Base-by-base conservation (phyloP, 805 yeast genomes). In the Yamadazyma scolyti region DNA sequence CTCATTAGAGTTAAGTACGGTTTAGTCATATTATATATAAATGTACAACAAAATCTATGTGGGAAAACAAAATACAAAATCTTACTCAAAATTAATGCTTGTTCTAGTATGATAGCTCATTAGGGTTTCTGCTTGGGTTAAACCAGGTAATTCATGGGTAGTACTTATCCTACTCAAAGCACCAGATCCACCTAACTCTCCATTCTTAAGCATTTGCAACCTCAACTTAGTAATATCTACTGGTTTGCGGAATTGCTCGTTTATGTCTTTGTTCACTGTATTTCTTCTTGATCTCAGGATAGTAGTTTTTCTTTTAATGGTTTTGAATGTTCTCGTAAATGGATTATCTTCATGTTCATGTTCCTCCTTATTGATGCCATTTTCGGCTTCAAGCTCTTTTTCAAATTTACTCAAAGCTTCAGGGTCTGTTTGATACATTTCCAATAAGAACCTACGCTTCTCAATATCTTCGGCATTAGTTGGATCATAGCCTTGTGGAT, bases 401-500 rank as follows among this genome's bases (percentile, higher is more conserved):
- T 63, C 68, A 25, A 63, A 42, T 29, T 57, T 48, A 9, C 55
- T 59, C 29, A 63, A 48, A 10, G 61, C 39, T 20, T 52, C 56
- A 3, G 68, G 65, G 31, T 61, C 62, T 6, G 47, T 45, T 12
- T 56, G 52, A 16, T 57, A 57, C 15, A 64, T 47, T 25, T 56
- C 53, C 15, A 44, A 50, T 23, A 65, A 46, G 11, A 54, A 35
- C 30, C 68, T 47, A 37, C 54, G 63, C 40, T 55, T 56, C 37
- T 66, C 72, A 27, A 65, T 50, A 39, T 65, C 71, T 22, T 54
- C 65, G n/a, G 46, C 31, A 29, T 67, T 54, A 1, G 80, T 74
- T 9, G 80, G 80, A 44, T 74, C 80, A 44, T 66, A 74, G 12
- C 70, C 73, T 15, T 23, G 28, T 0, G 79, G 75, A 43, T 69